Evolutionary conservation across 2,329 filamentous ascomycete genomes (phyloP).

Genomic region (Penicillium janthinellum): DNA sequence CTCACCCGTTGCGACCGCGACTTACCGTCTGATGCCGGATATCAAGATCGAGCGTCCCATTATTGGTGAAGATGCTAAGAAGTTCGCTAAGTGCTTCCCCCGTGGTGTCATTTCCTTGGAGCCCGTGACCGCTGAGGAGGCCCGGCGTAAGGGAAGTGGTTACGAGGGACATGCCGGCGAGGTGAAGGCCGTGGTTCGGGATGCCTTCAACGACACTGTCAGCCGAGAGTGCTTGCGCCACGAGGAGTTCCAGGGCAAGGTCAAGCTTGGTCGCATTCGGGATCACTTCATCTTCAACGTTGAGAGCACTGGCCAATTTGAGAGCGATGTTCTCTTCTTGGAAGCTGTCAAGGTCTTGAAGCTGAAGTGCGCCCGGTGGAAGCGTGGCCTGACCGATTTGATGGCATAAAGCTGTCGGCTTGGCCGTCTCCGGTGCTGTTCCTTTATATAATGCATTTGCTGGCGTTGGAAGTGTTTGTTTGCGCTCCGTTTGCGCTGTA

Average conservation of each 20-base stretch:
- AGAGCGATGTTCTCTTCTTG: constrained; percentile 90
- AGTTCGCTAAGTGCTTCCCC: constrained; percentile 89
- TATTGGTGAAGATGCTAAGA: constrained; percentile 79
- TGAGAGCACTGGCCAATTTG: constrained; percentile 93
- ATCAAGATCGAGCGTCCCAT: constrained; percentile 86
- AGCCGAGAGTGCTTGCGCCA: constrained; percentile 90
- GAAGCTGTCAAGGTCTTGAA: constrained; percentile 85
- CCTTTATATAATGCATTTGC: constrained; percentile 40
- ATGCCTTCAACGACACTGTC: constrained; percentile 93
- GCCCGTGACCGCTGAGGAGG: constrained; percentile 68
- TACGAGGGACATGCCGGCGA: constrained; percentile 78
- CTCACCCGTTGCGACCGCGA: constrained; percentile 91
- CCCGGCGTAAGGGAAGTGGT: constrained; percentile 59
- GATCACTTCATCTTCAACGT: constrained; percentile 98
- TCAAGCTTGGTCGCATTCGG: constrained; percentile 82
- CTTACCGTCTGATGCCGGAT: constrained; percentile 84
- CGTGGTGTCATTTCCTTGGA: constrained; percentile 82
- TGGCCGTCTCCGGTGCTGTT: constrained; percentile 12
- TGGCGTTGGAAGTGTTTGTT: constrained; percentile 40
- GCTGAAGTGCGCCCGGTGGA: constrained; percentile 67
- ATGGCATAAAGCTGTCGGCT: constrained; percentile 34
- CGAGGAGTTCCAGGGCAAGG: constrained; percentile 90
- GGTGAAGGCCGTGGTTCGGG: constrained; percentile 80
- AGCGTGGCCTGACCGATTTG: constrained; percentile 48
- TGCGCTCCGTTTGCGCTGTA: constrained; percentile 35